Base-by-base conservation (phyloP, 345 rosid genomes). In the Ceriops decandra region DNA sequence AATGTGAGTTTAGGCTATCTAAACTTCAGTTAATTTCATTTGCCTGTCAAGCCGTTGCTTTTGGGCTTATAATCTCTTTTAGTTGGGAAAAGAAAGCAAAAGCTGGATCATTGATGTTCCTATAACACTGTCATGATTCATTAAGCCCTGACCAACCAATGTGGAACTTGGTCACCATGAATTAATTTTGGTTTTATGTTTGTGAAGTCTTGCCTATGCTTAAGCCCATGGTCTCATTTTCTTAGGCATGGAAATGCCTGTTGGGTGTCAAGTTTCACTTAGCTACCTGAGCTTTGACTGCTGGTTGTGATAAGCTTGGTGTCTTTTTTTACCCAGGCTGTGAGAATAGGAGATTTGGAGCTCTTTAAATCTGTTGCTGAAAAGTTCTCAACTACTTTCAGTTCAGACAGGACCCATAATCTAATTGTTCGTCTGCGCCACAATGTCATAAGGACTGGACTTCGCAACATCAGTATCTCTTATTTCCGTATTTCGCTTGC, bases 321-420 rank as follows among this genome's bases (percentile, higher is more conserved):
- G 5, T 64, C 11, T 58, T 31, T 9, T 64, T 59, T 46, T 17
- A 19, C 47, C 53, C 79, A 89, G 97, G 98, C 97, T 77, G 95
- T 93, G 57, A 76, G 87, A 26, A 86, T 89, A 69, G 98, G 98
- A 21, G 96, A 93, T 74, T 81, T 93, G 85, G 98, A 93, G 83
- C 85, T 90, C 63, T 93, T 91, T 54, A 83, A 83, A 68, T 78
- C 66, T 7, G 86, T 89, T 16, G 95, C 91, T 5, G 96, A 91
- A 60, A 89, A 76, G 71, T 93, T 89, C 78, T 71, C 89, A 1
- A 56, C 74, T 53, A 87, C 87, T 57, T 92, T 88, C 79, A 82
- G 73, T 36, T 33, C 77, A 1, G 92, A 90, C 80, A 84, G 85
- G 74, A 90, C 88, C 28, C 82, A 83, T 72, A 89, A 86, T 61